Percentiles rank a stretch among this genome's conserved stretches.
phyloP scores from a whole-genome alignment of 306 rosid genomes.

The Begonia masoniana region DNA sequence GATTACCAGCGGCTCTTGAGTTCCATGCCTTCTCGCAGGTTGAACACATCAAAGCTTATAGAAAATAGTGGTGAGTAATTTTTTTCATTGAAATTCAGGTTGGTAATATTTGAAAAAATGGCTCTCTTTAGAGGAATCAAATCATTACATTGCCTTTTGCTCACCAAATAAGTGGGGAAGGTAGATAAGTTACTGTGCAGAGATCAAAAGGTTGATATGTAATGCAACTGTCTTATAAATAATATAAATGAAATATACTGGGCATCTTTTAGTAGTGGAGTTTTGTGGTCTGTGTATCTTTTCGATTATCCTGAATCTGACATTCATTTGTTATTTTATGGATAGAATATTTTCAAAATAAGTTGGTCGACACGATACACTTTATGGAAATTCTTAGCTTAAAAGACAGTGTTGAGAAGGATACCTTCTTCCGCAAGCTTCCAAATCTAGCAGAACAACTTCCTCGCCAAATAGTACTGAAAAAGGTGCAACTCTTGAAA shows the following conservation, averaged over 20 bases:
- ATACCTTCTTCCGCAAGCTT: slow-evolving; percentile 97
- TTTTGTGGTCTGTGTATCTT: not conserved
- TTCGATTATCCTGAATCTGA: slow-evolving; percentile 4
- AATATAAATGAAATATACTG: too few species aligned
- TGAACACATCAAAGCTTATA: slow-evolving; percentile 89
- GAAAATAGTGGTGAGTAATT: slow-evolving; percentile 80
- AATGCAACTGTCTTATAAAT: too few species aligned
- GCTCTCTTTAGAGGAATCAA: too few species aligned
- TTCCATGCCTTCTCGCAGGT: slow-evolving; percentile 86
- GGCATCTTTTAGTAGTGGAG: not conserved
- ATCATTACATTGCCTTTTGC: too few species aligned
- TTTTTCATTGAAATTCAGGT: not conserved
- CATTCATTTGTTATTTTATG: slow-evolving; percentile 13
- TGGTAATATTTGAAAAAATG: not conserved
- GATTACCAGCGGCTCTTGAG: slow-evolving; percentile 98
- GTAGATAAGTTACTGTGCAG: too few species aligned
- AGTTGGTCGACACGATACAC: slow-evolving; percentile 93
- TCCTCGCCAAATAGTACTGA: slow-evolving; percentile 87
- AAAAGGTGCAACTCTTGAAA: slow-evolving; percentile 49
- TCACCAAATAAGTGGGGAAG: too few species aligned
- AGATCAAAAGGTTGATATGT: too few species aligned
- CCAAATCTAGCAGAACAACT: slow-evolving; percentile 96
- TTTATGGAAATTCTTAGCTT: slow-evolving; percentile 97
- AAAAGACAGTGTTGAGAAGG: slow-evolving; percentile 96
- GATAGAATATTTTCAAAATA: slow-evolving; percentile 95